A percentile compares a stretch with the other conserved stretches of the same genome.
These are phyloP conservation scores for Phoma sp. DNA, from an alignment of 2,329 filamentous ascomycete species.

Conservation along the genomic window DNA sequence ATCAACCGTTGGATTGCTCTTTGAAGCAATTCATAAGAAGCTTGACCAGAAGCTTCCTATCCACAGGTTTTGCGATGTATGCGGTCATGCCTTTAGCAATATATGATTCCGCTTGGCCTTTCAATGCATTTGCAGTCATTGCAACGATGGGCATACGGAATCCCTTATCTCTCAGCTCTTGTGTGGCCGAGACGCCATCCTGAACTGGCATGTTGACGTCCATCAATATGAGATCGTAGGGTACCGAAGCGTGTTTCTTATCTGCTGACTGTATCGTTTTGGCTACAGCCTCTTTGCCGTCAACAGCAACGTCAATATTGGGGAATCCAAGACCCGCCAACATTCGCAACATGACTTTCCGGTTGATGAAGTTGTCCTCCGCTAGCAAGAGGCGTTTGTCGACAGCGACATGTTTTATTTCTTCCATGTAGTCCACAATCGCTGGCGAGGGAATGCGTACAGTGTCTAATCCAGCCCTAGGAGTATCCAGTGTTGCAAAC, in stretches of 20 bases:
- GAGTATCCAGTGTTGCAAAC: conserved; percentile 17
- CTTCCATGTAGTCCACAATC: conserved; percentile 23
- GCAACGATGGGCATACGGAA: conserved; percentile 56
- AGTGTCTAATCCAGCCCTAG: conserved; percentile 20
- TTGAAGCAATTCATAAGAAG: conserved; percentile 46
- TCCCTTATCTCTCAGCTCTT: conserved; percentile 31
- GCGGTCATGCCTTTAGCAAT: conserved; percentile 63
- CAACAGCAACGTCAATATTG: conserved; percentile 46
- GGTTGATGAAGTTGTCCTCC: conserved; percentile 57
- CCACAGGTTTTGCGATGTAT: conserved; percentile 63
- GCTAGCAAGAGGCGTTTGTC: conserved; percentile 49
- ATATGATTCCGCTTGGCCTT: conserved; percentile 62
- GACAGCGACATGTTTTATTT: conserved; percentile 28
- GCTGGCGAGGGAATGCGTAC: conserved; percentile 16
- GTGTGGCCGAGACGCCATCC: conserved; percentile 39
- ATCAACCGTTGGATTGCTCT: not conserved
- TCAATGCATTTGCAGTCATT: conserved; percentile 63
- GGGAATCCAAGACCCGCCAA: conserved; percentile 46
- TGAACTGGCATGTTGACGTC: conserved; percentile 47
- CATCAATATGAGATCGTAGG: conserved; percentile 45
- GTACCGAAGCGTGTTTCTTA: conserved; percentile 4
- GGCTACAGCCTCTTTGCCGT: conserved; percentile 53
- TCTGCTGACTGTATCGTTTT: conserved; percentile 19
- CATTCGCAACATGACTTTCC: conserved; percentile 57
- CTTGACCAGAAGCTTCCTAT: conserved; percentile 55